A percentile compares a stretch with the other conserved stretches of the same genome.
Conservation (phyloP, 2,329 filamentous ascomycete species). For the Biscogniauxia marginata region DNA sequence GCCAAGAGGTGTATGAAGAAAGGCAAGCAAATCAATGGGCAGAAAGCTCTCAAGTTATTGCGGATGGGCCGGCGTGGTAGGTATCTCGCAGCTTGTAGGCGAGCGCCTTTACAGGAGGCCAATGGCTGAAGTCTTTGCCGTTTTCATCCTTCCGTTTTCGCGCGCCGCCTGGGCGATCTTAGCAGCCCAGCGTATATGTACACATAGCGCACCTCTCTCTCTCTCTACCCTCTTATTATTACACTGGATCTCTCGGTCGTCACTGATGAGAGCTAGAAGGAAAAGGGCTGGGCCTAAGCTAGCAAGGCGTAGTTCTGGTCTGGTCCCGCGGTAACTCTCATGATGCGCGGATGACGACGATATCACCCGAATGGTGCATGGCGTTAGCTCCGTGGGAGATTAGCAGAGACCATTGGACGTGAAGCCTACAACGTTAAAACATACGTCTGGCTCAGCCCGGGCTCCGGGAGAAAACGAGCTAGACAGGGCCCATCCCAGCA, state of each 20-base stretch:
- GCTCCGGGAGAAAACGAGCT: conserved; percentile 2
- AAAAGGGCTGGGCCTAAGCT: too few relatives aligned
- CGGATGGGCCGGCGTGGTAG: conserved; percentile 1
- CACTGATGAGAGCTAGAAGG: neutral
- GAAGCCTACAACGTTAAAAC: neutral
- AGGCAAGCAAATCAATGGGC: neutral
- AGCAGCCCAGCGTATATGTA: conserved; percentile 11
- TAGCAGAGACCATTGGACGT: conserved; percentile 24
- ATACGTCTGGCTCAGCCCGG: conserved; percentile 5
- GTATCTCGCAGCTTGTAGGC: neutral
- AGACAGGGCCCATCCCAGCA: neutral
- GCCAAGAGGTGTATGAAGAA: conserved; percentile 9
- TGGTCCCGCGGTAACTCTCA: too few relatives aligned
- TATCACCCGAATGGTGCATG: conserved; percentile 24
- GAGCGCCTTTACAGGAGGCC: too few relatives aligned
- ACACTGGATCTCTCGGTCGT: neutral
- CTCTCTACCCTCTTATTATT: neutral
- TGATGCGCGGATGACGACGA: conserved; percentile 23
- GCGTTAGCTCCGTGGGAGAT: conserved; percentile 28
- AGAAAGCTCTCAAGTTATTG: neutral
- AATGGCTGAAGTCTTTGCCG: neutral
- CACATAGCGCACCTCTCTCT: neutral
- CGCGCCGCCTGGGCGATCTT: conserved; percentile 14
- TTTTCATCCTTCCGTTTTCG: conserved; percentile 13
- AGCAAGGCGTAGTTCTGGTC: too few relatives aligned